Base-by-base conservation (phyloP, 2,329 filamentous ascomycete species). In the Fonsecaea pedrosoi region DNA sequence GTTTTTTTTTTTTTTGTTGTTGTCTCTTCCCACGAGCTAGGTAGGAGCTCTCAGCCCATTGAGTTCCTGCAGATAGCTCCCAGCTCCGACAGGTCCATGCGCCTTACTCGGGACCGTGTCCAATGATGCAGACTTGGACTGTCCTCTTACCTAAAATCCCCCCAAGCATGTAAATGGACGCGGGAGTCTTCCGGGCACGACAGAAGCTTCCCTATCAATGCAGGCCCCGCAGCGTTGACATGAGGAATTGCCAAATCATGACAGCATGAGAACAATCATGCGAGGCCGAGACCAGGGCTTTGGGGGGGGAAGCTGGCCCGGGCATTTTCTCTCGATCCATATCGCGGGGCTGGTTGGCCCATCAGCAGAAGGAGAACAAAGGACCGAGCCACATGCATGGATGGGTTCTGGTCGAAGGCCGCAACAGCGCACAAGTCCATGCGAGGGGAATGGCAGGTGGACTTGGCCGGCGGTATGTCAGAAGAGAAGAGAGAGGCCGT, bases 121-220 rank as follows among this genome's bases (percentile, higher is more conserved):
- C 45, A 61, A 61, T 61, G 59, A 50, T 35, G 59, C 32, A 25
- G 48, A 50, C 4, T 34, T 38, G 45, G 32, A 50, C 12, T 65
- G 30, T 68, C 62, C 50, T 66, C 38, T 70, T 69, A 67, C 64
- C 67, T 67, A 67, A 67, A 61, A 34, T 1, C 2, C 30, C 30
- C 30, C 30, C 30, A 32, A 32, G 30, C 30, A 32, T 32, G 30
- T 5, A 32, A 32, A 32, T 32, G 30, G 30, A 4, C 30, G 30
- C 30, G 30, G 30, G 30, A 32, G 30, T 32, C 30, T 32, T 32
- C 62, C 62, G 37, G 38, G 54, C 30, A 60, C 30, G 34, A 53
- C n/a, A 55, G 34, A 64, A n/a, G 30, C 30, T 34, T 38, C 38
- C 30, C 32, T 61, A 61, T 61, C 58, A 54, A 55, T 55, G 61